A percentile compares a stretch with the other conserved stretches of the same genome.
phyloP scores from a whole-genome alignment of 495 filamentous ascomycete genomes.

The Geopyxis carbonaria region DNA sequence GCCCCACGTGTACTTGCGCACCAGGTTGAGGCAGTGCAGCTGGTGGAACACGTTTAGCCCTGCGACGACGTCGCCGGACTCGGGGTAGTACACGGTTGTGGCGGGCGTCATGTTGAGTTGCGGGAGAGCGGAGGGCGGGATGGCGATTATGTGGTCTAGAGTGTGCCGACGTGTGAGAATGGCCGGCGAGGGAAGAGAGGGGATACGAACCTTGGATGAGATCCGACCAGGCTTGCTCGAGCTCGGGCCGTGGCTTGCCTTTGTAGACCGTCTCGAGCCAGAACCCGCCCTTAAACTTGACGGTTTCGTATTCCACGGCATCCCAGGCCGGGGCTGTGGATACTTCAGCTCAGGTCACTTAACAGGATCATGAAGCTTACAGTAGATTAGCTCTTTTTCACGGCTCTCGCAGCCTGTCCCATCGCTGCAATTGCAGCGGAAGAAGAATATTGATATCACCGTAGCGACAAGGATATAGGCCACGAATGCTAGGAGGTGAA shows the following conservation, averaged over 20 bases:
- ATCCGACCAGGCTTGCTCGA: neutral
- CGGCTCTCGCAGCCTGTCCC: neutral
- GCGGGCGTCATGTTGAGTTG: neutral
- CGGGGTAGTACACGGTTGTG: neutral
- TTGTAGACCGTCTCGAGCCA: conserved; percentile 1
- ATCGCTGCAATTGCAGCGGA: neutral
- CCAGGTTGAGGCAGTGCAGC: conserved; percentile 37
- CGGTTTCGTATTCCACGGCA: neutral
- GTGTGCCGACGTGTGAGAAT: no score
- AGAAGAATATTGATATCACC: no score
- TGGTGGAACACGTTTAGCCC: conserved; percentile 39
- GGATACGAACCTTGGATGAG: neutral
- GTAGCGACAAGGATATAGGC: no score
- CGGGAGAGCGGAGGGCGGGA: neutral
- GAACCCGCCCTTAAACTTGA: neutral
- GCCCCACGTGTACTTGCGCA: conserved; percentile 34
- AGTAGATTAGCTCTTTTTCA: no score
- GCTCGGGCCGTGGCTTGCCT: neutral
- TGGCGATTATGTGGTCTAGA: neutral
- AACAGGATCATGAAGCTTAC: no score
- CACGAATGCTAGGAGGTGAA: no score
- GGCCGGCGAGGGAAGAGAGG: no score
- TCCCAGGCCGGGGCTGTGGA: neutral
- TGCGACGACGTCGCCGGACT: neutral
- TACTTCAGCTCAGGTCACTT: neutral